Evolutionary conservation across 1,139 yeast species (phyloP), one percentile per base, ranked within the genome.

Genomic region (Sugiyamaella japonica): DNA sequence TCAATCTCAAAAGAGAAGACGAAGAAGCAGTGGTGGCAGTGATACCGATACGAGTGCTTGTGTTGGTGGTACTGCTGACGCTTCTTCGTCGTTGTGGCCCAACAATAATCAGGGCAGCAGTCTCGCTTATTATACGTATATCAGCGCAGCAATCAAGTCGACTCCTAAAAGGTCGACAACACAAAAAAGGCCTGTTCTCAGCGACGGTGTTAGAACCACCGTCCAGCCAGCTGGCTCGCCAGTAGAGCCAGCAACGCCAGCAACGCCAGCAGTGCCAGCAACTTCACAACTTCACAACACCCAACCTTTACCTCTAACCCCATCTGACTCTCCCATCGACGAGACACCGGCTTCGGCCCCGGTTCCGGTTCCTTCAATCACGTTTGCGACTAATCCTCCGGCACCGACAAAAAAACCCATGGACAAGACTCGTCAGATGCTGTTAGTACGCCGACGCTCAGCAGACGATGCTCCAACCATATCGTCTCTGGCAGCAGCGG

Each of bases 51-150:
- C 13, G 2, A 20, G 13, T 13, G 47, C 36, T 23, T 36, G 8
- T 13, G 43, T 6, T 3, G 25, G 5, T 20, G 25, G 25, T 20
- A 6, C 6, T 3, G 25, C 25, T 20, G 5, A 20, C 25, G 6
- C 3, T 20, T 20, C 25, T 9, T 13, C 38, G 5, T 29, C 37
- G 3, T 38, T 41, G 44, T 34, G 37, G 38, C 16, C 38, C 8
- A 34, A 7, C 13, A 34, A 20, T 20, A 20, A 20, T 20, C 25
- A 20, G 34, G 39, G 9, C 31, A 53, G 56, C 2, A 43, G 50
- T 8, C 37, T 49, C n/a, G 56, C 53, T 28, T 53, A 53, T 43
- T 53, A 53, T 23, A 25, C 42, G 3, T 49, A 20, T 39, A 41
- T 53, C 38, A 38, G 45, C 13, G 39, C 43, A 20, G 53, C 53